Percentiles rank a stretch among this genome's conserved stretches.
Evolutionary conservation across 192 early-diverging fungal genomes (phyloP).

Genomic region (Entrophospora sp.): DNA sequence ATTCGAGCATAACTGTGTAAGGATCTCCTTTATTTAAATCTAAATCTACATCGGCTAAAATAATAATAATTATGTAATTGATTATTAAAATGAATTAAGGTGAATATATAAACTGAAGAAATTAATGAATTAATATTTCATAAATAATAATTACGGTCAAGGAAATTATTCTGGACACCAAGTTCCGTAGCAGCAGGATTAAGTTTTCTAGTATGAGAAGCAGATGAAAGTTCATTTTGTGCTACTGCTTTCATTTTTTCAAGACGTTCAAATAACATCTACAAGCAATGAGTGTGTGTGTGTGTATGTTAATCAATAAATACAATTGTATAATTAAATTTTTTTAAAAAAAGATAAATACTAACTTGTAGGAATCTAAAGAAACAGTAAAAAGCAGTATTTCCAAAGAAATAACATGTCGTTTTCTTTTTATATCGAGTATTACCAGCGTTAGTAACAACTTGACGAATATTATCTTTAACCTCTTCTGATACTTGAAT

Average conservation of each 20-base stretch:
- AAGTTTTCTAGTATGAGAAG: neutral
- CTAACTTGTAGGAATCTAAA: constrained; percentile 75
- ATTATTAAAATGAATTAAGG: too few relatives aligned
- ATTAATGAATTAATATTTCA: neutral
- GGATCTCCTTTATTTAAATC: constrained; percentile 58
- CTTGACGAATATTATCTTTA: constrained; percentile 16
- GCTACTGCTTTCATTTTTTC: constrained; percentile 69
- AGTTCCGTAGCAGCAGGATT: constrained; percentile 33
- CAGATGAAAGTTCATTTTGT: neutral
- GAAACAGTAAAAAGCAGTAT: constrained; percentile 80
- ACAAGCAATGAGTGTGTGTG: constrained; percentile 23
- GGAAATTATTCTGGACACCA: constrained; percentile 38
- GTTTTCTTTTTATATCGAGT: constrained; percentile 30
- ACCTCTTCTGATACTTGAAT: constrained; percentile 29
- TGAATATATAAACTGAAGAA: neutral
- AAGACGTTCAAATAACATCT: constrained; percentile 83
- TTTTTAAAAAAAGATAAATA: neutral
- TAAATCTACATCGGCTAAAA: constrained; percentile 34
- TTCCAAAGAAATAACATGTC: constrained; percentile 71
- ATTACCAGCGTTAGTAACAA: constrained; percentile 33
- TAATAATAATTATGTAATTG: neutral
- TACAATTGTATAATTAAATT: neutral
- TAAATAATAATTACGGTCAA: constrained; percentile 33
- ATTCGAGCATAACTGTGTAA: constrained; percentile 65
- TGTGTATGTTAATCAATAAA: too few relatives aligned